Conservation (phyloP, 1,284 basidiomycete species). For the Kalmanozyma brasiliensis region DNA sequence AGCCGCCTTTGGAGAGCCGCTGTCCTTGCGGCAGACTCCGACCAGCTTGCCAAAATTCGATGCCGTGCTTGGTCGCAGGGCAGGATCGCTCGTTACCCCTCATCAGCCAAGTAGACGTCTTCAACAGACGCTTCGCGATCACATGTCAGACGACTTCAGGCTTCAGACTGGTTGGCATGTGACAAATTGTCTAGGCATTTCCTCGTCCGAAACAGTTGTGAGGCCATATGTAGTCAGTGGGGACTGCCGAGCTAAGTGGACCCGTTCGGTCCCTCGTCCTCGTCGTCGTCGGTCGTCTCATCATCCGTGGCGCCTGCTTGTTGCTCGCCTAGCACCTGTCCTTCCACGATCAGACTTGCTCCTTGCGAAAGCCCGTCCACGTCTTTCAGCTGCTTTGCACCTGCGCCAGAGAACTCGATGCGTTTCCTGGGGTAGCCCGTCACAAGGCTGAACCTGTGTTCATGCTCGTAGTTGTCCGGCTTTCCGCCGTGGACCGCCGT, state of each 20-base stretch:
- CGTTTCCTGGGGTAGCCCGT: constrained; percentile 57
- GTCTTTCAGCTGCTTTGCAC: constrained; percentile 24
- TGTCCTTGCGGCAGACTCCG: too few species aligned
- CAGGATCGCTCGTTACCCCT: too few species aligned
- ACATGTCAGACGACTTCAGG: too few species aligned
- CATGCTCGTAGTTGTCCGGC: constrained; percentile 43
- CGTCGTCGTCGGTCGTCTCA: constrained; percentile 38
- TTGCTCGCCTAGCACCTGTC: constrained; percentile 17
- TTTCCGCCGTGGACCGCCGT: neutral
- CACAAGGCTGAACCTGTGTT: constrained; percentile 55
- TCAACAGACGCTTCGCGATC: too few species aligned
- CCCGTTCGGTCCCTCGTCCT: constrained; percentile 7
- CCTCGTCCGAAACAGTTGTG: too few species aligned
- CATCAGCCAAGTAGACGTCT: too few species aligned
- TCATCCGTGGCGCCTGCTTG: constrained; percentile 16
- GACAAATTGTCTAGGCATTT: too few species aligned
- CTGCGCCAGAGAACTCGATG: constrained; percentile 17
- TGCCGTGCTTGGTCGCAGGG: too few species aligned
- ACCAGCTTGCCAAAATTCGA: too few species aligned
- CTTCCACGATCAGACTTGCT: constrained; percentile 60
- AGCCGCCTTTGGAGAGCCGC: too few species aligned
- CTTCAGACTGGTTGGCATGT: too few species aligned
- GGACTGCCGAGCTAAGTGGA: neutral
- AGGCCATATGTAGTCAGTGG: too few species aligned
- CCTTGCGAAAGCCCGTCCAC: constrained; percentile 47